Base-by-base conservation (phyloP, 495 filamentous ascomycete species). In the Mycothermus thermophilus region DNA sequence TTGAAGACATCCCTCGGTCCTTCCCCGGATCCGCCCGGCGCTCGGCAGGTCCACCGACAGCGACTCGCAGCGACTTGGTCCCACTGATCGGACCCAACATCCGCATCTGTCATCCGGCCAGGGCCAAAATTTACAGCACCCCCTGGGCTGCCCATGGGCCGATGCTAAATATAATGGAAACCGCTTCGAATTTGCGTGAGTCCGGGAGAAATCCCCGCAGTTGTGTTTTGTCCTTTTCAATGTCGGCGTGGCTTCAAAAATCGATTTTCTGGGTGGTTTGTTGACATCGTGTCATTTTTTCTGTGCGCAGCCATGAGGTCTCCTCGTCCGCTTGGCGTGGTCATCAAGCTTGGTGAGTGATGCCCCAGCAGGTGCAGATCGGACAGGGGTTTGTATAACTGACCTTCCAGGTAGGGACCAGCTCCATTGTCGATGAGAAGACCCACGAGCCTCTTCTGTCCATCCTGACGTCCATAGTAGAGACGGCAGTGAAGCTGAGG, bases 381-480 rank as follows among this genome's bases (percentile, higher is more conserved):
- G n/a, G n/a, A n/a, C 17, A 30, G 11, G 26, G 7, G 22, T 12
- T 29, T 15, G 25, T 25, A 8, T 27, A 23, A 31, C 36, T 44
- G 22, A 41, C 35, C 11, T 16, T 17, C 12, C 8, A 17, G 1
- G 10, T 38, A 97, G 90, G 90, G 43, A 95, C 90, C 16, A 94
- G 85, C 59, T 97, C 90, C 10, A 95, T 97, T 44, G 90, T 96
- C 32, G 81, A 95, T 56, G 90, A 97, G 53, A 83, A 77, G 46
- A 93, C 81, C n/a, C 90, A 96, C 59, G 80, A 93, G 42, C 92
- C 92, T n/a, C 73, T 94, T 20, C 68, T 96, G 14, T 92, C 86
- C 7, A 93, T 84, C 37, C 61, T 97, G 33, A 81, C 79, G 34
- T 60, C 81, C 32, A 93, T 97, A 44, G 90, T 93, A 23, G 86